Evolutionary conservation across 495 filamentous ascomycete genomes (phyloP).

Genomic region (Penicillium robsamsonii): DNA sequence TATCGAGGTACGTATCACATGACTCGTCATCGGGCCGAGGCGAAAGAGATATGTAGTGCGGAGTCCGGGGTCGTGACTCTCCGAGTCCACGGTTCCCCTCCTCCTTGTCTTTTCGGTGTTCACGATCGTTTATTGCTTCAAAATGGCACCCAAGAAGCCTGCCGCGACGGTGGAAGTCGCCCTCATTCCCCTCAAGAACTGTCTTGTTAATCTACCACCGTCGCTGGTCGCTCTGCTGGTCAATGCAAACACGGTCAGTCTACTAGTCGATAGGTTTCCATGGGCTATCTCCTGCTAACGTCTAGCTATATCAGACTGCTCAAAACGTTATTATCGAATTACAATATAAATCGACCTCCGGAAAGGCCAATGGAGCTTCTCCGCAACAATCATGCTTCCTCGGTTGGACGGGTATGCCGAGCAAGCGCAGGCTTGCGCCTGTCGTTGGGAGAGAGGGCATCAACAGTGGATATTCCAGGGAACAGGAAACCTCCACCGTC

Average conservation of each 20-base stretch:
- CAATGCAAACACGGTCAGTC: conserved; percentile 80
- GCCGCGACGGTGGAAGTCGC: conserved; percentile 73
- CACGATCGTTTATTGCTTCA: conserved; percentile 21
- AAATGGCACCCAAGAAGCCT: conserved; percentile 66
- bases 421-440: conserved; percentile 73
- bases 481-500: conserved; percentile 70
- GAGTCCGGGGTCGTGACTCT: conserved; percentile 32
- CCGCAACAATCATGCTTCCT: conserved; percentile 71
- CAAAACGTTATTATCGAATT: conserved; percentile 97
- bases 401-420: conserved; percentile 97
- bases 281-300: conserved; percentile 16
- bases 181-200: conserved; percentile 83
- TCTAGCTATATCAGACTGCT: conserved; percentile 55
- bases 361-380: conserved; percentile 41
- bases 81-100: conserved; percentile 19
- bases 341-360: conserved; percentile 54
- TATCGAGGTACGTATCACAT: conserved; percentile 1
- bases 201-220: conserved; percentile 89
- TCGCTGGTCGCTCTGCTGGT: conserved; percentile 78
- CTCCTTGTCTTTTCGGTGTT: conserved; percentile 11
- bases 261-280: background rate
- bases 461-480: conserved; percentile 55
- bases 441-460: conserved; percentile 73
- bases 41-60: conserved; percentile 9
- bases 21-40: conserved; percentile 15